A percentile compares a stretch with the other conserved stretches of the same genome.
Evolutionary conservation across 768 basidiomycete species (phyloP).

Genomic region (Kondoa malvinella): DNA sequence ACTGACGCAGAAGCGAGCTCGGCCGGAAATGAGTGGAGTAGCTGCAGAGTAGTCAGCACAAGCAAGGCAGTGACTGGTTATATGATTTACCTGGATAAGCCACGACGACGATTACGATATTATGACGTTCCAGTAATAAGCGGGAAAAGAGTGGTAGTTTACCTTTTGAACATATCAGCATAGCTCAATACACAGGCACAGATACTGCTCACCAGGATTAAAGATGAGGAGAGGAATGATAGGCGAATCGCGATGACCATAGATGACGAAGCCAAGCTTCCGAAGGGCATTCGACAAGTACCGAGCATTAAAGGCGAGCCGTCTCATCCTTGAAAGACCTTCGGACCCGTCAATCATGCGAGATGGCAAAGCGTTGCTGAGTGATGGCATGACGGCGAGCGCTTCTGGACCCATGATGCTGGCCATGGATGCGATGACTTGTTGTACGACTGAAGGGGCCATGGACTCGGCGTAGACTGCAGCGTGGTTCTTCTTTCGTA

Average conservation of each 20-base stretch:
- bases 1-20: slow-evolving; percentile 85
- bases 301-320: slow-evolving; percentile 85
- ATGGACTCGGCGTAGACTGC: slow-evolving; percentile 78
- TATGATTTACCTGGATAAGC: slow-evolving; percentile 24
- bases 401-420: slow-evolving; percentile 70
- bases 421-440: slow-evolving; percentile 79
- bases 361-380: slow-evolving; percentile 41
- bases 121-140: slow-evolving; percentile 53
- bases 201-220: slow-evolving; percentile 46
- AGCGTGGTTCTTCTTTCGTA: slow-evolving; percentile 59
- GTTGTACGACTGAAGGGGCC: slow-evolving; percentile 74
- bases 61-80: too few relatives aligned
- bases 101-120: slow-evolving; percentile 26
- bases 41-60: too few relatives aligned
- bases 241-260: slow-evolving; percentile 76
- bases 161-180: slow-evolving; percentile 73
- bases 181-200: slow-evolving; percentile 35
- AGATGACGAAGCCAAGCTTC: slow-evolving; percentile 92
- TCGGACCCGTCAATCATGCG: slow-evolving; percentile 63
- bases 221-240: slow-evolving; percentile 84
- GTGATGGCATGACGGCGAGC: slow-evolving; percentile 23
- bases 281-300: slow-evolving; percentile 72
- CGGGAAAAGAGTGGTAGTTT: slow-evolving; percentile 79
- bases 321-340: slow-evolving; percentile 60
- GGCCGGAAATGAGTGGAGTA: slow-evolving; percentile 67